Evolutionary conservation across 176 grass and related monocot genomes (phyloP), one percentile per base, ranked within the genome.

Genomic region (Oryza glumipatula): DNA sequence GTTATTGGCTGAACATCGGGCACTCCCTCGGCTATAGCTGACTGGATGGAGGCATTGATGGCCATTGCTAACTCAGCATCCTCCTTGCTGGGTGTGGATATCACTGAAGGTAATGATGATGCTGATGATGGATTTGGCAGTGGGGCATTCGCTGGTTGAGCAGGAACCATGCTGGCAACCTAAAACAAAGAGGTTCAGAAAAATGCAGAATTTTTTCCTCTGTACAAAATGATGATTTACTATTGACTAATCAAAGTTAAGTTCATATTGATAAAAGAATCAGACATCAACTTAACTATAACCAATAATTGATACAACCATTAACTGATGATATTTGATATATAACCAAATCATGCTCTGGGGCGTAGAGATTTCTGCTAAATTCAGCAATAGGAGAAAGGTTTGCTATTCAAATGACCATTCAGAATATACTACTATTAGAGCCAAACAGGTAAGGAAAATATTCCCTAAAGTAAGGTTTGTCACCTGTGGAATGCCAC

Each of bases 11-110:
- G 89, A 41, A 99, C 76, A 78, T 79, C 82, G 64, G 91, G 90
- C 65, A 96, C 88, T 76, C 96, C 93, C 87, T 96, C 96, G 39
- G 80, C 94, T 67, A 96, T 84, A 70, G 94, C 91, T 46, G 94
- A 94, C 80, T 92, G 94, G 47, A 96, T 92, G 63, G 96, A 96
- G 49, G 94, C 96, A 89, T 88, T 96, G 72, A 99, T 99, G 64
- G 96, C 94, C 87, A 99, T 99, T 1, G 60, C 88, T 72, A 99
- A 83, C 45, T 94, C 91, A 67, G 84, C 81, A 83, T 99, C 97
- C 88, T 96, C 97, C 35, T 75, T 89, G 17, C 68, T 92, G 47
- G 75, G 79, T 71, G 48, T 68, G 33, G 89, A 76, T 78, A 13
- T 15, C 41, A 11, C 88, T 86, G 83, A 74, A 85, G 87, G 49